Evolutionary conservation across 2,329 filamentous ascomycete species (phyloP), one percentile per base, ranked within the genome.

Genomic region (Alternaria postmessia): DNA sequence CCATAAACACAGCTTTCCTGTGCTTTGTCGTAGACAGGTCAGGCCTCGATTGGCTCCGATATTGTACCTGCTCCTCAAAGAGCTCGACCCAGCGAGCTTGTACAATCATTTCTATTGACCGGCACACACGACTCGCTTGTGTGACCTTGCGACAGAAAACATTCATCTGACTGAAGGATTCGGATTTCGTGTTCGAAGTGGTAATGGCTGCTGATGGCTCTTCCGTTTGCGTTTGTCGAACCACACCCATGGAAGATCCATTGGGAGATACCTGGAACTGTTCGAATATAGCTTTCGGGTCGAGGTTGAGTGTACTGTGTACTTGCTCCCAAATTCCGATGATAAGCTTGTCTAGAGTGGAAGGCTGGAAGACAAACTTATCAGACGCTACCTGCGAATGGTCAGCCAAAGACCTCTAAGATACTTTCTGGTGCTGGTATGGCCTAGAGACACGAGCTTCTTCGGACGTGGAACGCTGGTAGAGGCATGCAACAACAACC

Each of bases 61-160:
- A 74, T 14, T 79, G 78, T 8, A 85, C 81, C 57, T 85, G 82
- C 3, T 83, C 80, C 55, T 86, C 82, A 63, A 85, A 87, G 34
- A 83, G 81, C 65, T 86, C 83, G 3, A 85, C 78, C 85, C 85
- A 87, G 30, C 83, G 81, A 5, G 85, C 84, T 66, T 87, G 85
- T 2, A 87, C 83, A 24, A 87, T 84, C 58, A 87, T 85, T 68
- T 87, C 85, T n/a, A 87, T 76, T 1, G 84, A 84, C n/a, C 85
- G 78, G 54, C 82, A 85, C 1, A 84, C 82, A 14, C 84, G 81
- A 65, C 83, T 85, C n/a, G 83, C 79, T 56, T 82, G 80, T 32
- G 79, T 82, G n/a, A 82, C 77, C 54, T 80, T 82, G 4, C 80
- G 75, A 44, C 80, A 79, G 24, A 82, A 77, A 1, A 81, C 65